Evolutionary conservation across 345 rosid genomes (phyloP).

Genomic region (Citrus mangshanensis): DNA sequence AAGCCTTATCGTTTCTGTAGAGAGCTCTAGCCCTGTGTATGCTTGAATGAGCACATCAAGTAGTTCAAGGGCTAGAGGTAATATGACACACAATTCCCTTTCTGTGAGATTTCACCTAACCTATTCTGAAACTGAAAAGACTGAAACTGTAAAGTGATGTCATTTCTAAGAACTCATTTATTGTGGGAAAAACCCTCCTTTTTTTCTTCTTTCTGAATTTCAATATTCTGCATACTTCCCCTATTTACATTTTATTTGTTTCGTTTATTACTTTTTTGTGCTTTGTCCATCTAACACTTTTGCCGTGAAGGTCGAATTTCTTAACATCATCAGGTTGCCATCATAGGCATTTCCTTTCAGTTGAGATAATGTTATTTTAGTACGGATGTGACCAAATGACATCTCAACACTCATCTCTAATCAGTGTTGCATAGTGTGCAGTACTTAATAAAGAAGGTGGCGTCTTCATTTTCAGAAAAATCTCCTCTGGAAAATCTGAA

Average conservation of each 20-base stretch:
- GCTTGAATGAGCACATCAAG: not conserved
- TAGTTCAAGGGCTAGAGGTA: not conserved
- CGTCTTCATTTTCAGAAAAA: not conserved
- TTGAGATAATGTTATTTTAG: not conserved
- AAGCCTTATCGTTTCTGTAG: not conserved
- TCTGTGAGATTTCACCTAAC: not conserved
- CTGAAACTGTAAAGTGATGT: not conserved
- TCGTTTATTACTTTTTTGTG: not conserved
- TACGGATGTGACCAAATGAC: not conserved
- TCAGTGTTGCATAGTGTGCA: not conserved
- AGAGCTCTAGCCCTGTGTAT: not conserved
- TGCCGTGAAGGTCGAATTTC: no score
- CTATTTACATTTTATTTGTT: not conserved
- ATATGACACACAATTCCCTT: not conserved
- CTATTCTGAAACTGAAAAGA: not conserved
- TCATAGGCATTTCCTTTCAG: not conserved
- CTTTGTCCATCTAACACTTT: no score
- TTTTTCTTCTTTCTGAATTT: not conserved
- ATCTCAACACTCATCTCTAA: not conserved
- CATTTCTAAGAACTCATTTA: not conserved
- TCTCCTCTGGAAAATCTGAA: not conserved
- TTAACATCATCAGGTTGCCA: not conserved
- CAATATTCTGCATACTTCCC: not conserved
- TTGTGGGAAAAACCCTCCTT: not conserved
- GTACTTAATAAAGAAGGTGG: not conserved